These are phyloP conservation scores for Chaetomiaceae sp. DNA, from an alignment of 2,329 filamentous ascomycete species.

Conservation along the genomic window DNA sequence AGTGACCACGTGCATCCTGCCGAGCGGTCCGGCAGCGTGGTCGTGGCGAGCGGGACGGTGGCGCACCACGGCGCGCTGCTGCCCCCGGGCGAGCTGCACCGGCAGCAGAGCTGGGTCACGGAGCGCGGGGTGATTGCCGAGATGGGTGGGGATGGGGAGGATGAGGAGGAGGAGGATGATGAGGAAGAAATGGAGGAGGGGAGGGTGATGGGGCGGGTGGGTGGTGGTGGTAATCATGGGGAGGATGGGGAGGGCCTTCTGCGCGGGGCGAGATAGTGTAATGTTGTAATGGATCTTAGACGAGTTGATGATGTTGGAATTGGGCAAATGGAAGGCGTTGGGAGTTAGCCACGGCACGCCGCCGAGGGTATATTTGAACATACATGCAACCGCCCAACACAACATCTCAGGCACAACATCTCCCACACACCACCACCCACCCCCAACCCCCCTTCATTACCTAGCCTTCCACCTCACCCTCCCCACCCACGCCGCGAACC, in stretches of 20 bases:
- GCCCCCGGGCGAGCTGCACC: constrained; percentile 11
- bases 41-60: constrained; percentile 17
- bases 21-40: constrained; percentile 19
- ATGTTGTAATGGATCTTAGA: no score
- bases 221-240: not conserved
- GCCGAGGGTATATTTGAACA: no score
- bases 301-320: no score
- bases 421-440: not conserved
- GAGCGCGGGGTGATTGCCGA: constrained; percentile 16
- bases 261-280: not conserved
- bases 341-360: no score
- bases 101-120: constrained; percentile 21
- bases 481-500: constrained; percentile 67
- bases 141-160: constrained; percentile 8
- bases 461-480: constrained; percentile 66
- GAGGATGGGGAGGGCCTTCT: constrained; percentile 11
- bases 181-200: constrained; percentile 4
- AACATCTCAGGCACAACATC: no score
- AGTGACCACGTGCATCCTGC: no score
- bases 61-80: not conserved
- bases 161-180: not conserved
- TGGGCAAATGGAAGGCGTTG: no score
- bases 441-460: constrained; percentile 7
- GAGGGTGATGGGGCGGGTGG: constrained; percentile 2
- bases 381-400: no score